Base-by-base conservation (phyloP, 768 basidiomycete species). In the Postia placenta region DNA sequence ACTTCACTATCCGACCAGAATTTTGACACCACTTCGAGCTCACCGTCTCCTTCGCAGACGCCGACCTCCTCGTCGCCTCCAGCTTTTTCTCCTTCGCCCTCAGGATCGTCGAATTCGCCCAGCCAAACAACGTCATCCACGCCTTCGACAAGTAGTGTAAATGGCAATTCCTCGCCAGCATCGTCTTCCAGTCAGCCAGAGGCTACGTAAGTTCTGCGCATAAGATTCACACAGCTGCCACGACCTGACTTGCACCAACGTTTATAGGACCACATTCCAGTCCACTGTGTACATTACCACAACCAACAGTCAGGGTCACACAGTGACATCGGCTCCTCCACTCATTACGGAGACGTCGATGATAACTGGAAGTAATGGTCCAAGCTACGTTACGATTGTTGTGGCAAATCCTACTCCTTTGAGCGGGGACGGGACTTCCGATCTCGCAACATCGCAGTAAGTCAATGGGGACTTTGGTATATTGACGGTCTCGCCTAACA, bases 391-490 rank as follows among this genome's bases (percentile, higher is more conserved):
- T 50, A 90, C 87, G 0, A 70, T 80, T 57, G 66, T 81, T 19
- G 67, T 79, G 30, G 69, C 78, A n/a, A 89, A 89, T 59, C 87
- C 86, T 17, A 87, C 88, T 15, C 73, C 89, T 35, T 76, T 61
- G 22, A 53, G 40, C 26, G 47, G 69, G 45, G 66, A 78, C 11
- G 69, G 83, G 60, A 69, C 71, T 36, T 58, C 59, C 33, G 67
- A 63, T 44, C 61, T 67, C 11, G 67, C 60, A 38, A 61, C 64
- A 47, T 75, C 76, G 39, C 69, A 78, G 87, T 88, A 63, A 65
- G 80, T 55, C 23, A 19, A 33, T 7, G 30, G 15, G n/a, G n/a
- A n/a, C n/a, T n/a, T n/a, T n/a, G n/a, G n/a, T n/a, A n/a, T n/a
- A n/a, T n/a, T n/a, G n/a, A n/a, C n/a, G n/a, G n/a, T n/a, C n/a